Conservation (phyloP, 2,329 filamentous ascomycete genomes). For the Colletotrichum coccodes region DNA sequence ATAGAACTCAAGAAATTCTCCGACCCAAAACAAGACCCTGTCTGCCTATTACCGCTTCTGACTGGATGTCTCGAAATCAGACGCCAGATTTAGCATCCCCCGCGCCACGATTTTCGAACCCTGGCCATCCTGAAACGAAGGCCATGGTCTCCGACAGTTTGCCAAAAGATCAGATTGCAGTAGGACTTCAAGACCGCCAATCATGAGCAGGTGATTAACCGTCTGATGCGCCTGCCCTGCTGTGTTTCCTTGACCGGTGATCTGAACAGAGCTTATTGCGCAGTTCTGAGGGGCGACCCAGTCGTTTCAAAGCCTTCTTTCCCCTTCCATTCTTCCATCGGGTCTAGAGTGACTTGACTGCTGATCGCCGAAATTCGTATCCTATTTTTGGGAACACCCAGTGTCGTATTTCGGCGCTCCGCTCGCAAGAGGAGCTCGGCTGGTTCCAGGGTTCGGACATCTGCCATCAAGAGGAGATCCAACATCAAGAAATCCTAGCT, state of each 20-base stretch:
- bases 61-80: constrained; percentile 16
- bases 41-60: background rate
- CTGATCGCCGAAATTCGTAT: constrained; percentile 3
- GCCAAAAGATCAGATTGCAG: constrained; percentile 16
- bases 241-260: constrained; percentile 18
- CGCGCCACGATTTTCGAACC: constrained; percentile 5
- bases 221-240: background rate
- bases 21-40: constrained; percentile 22
- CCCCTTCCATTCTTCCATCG: constrained; percentile 18
- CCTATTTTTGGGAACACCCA: constrained; percentile 25
- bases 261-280: constrained; percentile 16
- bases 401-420: constrained; percentile 14
- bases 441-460: background rate
- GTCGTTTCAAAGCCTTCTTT: constrained; percentile 28
- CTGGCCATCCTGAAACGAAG: constrained; percentile 24
- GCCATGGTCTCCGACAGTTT: constrained; percentile 2
- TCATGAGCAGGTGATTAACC: background rate
- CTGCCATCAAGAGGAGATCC: background rate
- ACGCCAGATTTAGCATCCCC: constrained; percentile 22
- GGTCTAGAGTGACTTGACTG: background rate
- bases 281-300: background rate
- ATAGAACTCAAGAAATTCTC: constrained; percentile 21
- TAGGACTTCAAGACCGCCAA: background rate
- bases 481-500: background rate
- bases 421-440: background rate